Evolutionary conservation across 2,329 filamentous ascomycete genomes (phyloP), one percentile per base, ranked within the genome.

Genomic region (Fusarium denticulatum): DNA sequence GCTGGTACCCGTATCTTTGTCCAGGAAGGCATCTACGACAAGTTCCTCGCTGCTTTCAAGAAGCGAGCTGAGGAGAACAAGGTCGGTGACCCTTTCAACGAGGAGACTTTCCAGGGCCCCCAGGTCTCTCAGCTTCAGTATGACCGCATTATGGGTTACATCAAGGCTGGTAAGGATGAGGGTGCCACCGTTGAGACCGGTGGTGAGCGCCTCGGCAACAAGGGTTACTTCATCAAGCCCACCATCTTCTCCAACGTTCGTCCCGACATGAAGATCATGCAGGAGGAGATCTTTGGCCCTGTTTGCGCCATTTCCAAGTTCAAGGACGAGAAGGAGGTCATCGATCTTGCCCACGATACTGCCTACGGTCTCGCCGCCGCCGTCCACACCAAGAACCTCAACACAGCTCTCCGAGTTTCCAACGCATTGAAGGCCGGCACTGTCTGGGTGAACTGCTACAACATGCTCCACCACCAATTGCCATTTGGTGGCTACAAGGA

Each of bases 241-340:
- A 97, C 94, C 80, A 94, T 97, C 86, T 97, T 97, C 88, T 91
- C 89, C 83, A 91, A 94, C 80, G 94, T 96, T 76, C 89, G 86
- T 56, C 85, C 91, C 76, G 90, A 96, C 83, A 97, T 96, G 93
- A 95, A 94, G 89, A 96, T 97, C 80, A 91, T 95, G 86, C 90
- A 94, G 83, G 94, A 97, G 86, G 94, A 97, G 86, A 96, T 97
- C 82, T 97, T 97, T 82, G 94, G 94, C 74, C 94, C 94, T 67
- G 94, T 97, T 73, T 93, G 91, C 86, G 89, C 92, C 78, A 92
- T 97, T 77, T 88, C 92, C 86, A 97, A 96, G 87, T 97, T 97
- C 89, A 92, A 92, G 86, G 90, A 88, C 76, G 92, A 94, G 85
- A 92, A 92, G 43, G 94, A 97, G 64, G 93, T 90, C 72, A 91